These are phyloP conservation scores for Dissophora ornata DNA, from an alignment of 192 early-diverging fungal genomes.

Conservation along the genomic window DNA sequence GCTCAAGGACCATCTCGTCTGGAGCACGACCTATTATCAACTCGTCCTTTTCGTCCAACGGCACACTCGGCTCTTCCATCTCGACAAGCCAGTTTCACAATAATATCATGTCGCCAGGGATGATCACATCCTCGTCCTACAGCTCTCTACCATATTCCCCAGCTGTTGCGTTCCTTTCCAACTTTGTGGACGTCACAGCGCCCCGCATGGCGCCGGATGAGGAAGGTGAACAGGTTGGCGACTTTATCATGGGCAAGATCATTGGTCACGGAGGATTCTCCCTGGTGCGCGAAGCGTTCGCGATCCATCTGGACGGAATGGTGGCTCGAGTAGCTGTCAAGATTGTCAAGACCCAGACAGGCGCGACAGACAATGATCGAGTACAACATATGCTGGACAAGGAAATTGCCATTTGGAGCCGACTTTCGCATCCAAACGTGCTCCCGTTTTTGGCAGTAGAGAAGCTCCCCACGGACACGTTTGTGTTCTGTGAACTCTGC, in stretches of 20 bases:
- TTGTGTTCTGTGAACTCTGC: slow-evolving; percentile 78
- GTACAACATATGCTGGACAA: slow-evolving; percentile 66
- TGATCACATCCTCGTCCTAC: slow-evolving; percentile 49
- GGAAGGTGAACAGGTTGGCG: slow-evolving; percentile 79
- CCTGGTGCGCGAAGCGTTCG: slow-evolving; percentile 75
- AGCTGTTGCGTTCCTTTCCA: slow-evolving; percentile 51
- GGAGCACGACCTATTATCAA: slow-evolving; percentile 23
- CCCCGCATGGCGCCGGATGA: slow-evolving; percentile 57
- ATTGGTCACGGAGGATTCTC: slow-evolving; percentile 85
- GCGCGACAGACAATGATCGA: slow-evolving; percentile 46
- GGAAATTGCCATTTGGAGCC: slow-evolving; percentile 76
- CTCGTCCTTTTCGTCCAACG: slow-evolving; percentile 41
- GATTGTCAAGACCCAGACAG: slow-evolving; percentile 67
- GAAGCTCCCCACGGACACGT: slow-evolving; percentile 74
- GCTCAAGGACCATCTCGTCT: slow-evolving; percentile 45
- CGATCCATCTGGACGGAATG: slow-evolving; percentile 55
- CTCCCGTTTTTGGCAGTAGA: slow-evolving; percentile 71
- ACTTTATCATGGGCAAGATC: slow-evolving; percentile 73
- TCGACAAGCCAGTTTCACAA: slow-evolving; percentile 5
- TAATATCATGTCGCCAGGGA: slow-evolving; percentile 24
- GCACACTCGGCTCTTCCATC: slow-evolving; percentile 3
- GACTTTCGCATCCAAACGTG: slow-evolving; percentile 75
- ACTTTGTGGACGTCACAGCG: slow-evolving; percentile 43
- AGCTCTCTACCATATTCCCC: slow-evolving; percentile 54
- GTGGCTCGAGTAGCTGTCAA: slow-evolving; percentile 72